Percentiles rank a stretch among this genome's conserved stretches.
phyloP scores from a whole-genome alignment of 164 flowering plant genomes.

The Nymphaea colorata region DNA sequence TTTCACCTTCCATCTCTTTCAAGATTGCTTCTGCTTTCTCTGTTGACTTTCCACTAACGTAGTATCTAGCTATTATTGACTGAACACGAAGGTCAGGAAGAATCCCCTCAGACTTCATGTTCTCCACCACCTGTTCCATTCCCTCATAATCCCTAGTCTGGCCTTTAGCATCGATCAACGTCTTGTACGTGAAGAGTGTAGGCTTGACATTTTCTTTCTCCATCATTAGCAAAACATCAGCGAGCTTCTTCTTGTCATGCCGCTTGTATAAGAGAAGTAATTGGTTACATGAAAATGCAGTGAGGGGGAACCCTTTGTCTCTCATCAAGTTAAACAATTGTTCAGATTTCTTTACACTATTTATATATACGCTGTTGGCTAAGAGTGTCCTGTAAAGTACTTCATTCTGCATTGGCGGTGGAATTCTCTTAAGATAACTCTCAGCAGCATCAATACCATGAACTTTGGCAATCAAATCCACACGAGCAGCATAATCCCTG shows the following conservation, averaged over 20 bases:
- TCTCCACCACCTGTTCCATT: slow-evolving; percentile 68
- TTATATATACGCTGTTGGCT: slow-evolving; percentile 35
- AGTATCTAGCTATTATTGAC: slow-evolving; percentile 40
- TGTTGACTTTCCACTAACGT: slow-evolving; percentile 31
- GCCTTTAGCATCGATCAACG: slow-evolving; percentile 66
- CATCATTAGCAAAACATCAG: slow-evolving; percentile 68
- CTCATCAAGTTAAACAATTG: slow-evolving; percentile 73
- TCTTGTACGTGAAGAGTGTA: slow-evolving; percentile 40
- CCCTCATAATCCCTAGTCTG: slow-evolving; percentile 54
- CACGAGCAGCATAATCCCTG: slow-evolving; percentile 63
- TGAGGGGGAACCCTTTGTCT: slow-evolving; percentile 39
- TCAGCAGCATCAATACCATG: slow-evolving; percentile 58
- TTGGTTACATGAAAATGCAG: slow-evolving; percentile 67
- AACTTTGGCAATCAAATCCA: slow-evolving; percentile 65
- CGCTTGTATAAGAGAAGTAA: slow-evolving; percentile 73
- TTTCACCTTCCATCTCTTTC: slow-evolving; percentile 62
- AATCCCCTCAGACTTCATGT: slow-evolving; percentile 75
- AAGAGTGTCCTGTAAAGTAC: slow-evolving; percentile 54
- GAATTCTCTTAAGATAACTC: slow-evolving; percentile 39
- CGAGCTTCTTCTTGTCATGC: slow-evolving; percentile 59
- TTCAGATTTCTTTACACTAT: slow-evolving; percentile 49
- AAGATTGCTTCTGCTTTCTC: slow-evolving; percentile 63
- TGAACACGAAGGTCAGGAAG: slow-evolving; percentile 28
- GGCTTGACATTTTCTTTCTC: slow-evolving; percentile 74
- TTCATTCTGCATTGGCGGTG: slow-evolving; percentile 57